Evolutionary conservation across 768 basidiomycete species (phyloP), one percentile per base, ranked within the genome.

Genomic region (Paxillus involutus): DNA sequence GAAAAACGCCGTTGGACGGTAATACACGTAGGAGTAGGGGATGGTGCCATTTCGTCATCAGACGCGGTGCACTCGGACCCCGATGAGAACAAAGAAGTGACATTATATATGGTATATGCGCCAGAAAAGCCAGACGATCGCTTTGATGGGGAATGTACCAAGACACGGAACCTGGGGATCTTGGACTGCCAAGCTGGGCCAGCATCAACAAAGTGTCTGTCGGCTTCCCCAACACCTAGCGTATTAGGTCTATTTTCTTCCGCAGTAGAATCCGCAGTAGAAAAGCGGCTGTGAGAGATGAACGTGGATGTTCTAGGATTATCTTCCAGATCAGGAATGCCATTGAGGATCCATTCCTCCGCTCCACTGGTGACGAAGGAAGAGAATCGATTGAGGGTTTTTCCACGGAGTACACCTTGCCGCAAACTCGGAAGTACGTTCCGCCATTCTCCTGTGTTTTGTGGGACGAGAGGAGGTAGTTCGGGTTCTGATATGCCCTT

Each of bases 301-400:
- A 60, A 37, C 2, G 51, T 16, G 9, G 61, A 56, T 7, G 63
- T 43, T 32, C 66, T 52, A 30, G 59, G 55, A 7, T 68, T 58
- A 13, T 77, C 74, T 42, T 72, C 67, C 1, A 72, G 37, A 44
- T 51, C 39, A 9, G 61, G 68, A 26, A 71, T 75, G 4, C 91
- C 91, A 47, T 86, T 81, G n/a, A 92, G 78, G 8, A 92, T 79
- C 73, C 85, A 93, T 48, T 86, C 85, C 67, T 93, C 91, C 10
- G 91, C 91, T 35, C 91, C 91, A 53, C 86, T 90, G 7, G 88
- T 90, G 13, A 93, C 90, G 66, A 92, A 93, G 52, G 79, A 86
- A 1, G 89, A 91, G 71, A 93, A 93, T n/a, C 90, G 80, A 67
- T 92, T 91, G 50, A 92, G 70, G 43, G 82, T 83, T 69, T 86